phyloP scores from a whole-genome alignment of 2,329 filamentous ascomycete species.

The Aspergillus awamori region DNA sequence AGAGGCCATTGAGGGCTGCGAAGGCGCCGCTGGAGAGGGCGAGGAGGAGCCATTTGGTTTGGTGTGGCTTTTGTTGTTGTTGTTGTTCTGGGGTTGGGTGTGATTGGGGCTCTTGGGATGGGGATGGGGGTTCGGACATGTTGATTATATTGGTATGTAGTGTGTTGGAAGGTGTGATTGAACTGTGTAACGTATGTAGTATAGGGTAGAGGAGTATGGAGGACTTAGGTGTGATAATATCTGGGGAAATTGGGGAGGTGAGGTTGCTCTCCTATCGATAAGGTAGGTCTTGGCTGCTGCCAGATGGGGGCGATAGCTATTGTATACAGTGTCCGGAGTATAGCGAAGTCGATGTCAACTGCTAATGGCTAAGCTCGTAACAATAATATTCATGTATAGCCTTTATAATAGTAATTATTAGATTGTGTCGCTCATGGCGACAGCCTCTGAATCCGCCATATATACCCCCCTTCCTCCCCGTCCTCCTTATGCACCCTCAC shows the following conservation, averaged over 20 bases:
- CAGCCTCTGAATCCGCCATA: conserved; percentile 44
- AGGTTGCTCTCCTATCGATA: too few relatives aligned
- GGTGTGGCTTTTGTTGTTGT: conserved; percentile 10
- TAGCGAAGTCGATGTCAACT: too few relatives aligned
- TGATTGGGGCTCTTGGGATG: background rate
- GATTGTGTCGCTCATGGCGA: conserved; percentile 35
- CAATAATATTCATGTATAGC: background rate
- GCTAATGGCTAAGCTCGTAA: too few relatives aligned
- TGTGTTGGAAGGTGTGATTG: background rate
- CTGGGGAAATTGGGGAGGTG: too few relatives aligned
- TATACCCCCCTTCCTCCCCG: conserved; percentile 45
- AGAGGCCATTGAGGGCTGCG: conserved; percentile 67
- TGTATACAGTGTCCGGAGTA: too few relatives aligned
- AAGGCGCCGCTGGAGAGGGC: conserved; percentile 64
- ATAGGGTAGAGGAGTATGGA: background rate
- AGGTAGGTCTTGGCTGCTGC: too few relatives aligned
- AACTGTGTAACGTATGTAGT: background rate
- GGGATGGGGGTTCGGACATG: too few relatives aligned
- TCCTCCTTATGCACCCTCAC: conserved; percentile 67
- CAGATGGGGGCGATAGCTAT: too few relatives aligned
- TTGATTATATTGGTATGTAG: background rate
- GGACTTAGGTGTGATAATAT: too few relatives aligned
- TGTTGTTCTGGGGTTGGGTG: background rate
- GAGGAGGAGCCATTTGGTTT: conserved; percentile 54
- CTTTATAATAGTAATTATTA: background rate